phyloP scores from a whole-genome alignment of 208 protist species.

The Phytomonas sp. region DNA sequence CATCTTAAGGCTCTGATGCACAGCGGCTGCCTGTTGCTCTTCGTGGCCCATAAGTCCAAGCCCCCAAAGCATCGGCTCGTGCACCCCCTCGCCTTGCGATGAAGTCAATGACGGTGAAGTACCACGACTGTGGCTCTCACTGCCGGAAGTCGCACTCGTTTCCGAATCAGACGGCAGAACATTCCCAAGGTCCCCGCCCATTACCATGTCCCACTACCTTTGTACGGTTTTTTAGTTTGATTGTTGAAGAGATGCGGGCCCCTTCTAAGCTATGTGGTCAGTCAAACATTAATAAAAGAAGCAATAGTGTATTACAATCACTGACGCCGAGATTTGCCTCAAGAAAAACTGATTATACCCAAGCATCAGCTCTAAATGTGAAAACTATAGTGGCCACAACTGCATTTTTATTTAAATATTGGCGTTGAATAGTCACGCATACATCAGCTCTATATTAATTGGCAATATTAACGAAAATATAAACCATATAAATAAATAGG shows the following conservation, averaged over 20 bases:
- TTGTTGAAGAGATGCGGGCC: neutral
- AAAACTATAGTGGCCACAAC: neutral
- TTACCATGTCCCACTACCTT: neutral
- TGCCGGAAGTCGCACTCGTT: neutral
- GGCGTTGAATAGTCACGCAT: neutral
- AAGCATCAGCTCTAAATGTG: neutral
- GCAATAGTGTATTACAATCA: neutral
- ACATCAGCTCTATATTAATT: neutral
- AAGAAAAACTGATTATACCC: neutral
- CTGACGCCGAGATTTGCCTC: neutral
- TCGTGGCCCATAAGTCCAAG: neutral
- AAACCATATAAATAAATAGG: neutral
- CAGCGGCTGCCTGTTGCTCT: neutral
- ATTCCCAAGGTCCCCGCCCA: neutral
- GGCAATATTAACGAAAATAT: neutral
- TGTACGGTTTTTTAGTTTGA: neutral
- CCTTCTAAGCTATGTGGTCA: neutral
- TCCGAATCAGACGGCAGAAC: neutral
- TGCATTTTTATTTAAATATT: neutral
- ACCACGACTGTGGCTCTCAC: neutral
- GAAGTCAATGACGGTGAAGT: neutral
- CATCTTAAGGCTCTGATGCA: constrained; percentile 19
- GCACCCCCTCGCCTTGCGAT: neutral
- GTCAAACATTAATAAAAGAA: neutral
- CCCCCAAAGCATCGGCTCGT: neutral